Evolutionary conservation across 2,329 filamentous ascomycete species (phyloP).

Genomic region (Cercospora citrullina): DNA sequence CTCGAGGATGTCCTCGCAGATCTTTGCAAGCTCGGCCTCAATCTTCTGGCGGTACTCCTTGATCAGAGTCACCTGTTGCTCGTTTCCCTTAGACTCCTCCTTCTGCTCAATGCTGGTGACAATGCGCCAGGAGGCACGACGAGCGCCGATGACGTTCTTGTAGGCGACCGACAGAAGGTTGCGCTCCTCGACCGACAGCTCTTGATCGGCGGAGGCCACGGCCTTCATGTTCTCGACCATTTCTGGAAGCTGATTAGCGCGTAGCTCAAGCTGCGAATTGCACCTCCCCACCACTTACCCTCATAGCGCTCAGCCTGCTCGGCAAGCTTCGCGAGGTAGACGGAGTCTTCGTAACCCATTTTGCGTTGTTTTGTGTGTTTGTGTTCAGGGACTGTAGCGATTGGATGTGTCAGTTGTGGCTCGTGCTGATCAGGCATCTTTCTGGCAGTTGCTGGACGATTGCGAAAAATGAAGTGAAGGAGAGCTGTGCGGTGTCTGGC

Average conservation of each 20-base stretch:
- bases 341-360: slow-evolving; percentile 99
- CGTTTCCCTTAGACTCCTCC: slow-evolving; percentile 98
- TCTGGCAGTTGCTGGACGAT: background rate
- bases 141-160: slow-evolving; percentile 98
- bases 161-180: slow-evolving; percentile 97
- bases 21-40: slow-evolving; percentile 92
- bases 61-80: slow-evolving; percentile 84
- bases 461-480: slow-evolving; percentile 6
- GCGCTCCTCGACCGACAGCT: slow-evolving; percentile 81
- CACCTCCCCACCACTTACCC: slow-evolving; percentile 57
- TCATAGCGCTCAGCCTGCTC: slow-evolving; percentile 99
- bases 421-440: slow-evolving; percentile 4
- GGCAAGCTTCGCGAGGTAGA: slow-evolving; percentile 99
- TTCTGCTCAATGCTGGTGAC: slow-evolving; percentile 99
- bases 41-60: slow-evolving; percentile 99
- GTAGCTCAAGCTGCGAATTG: slow-evolving; percentile 7
- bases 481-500: background rate
- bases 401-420: slow-evolving; percentile 4
- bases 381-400: slow-evolving; percentile 9
- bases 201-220: slow-evolving; percentile 76
- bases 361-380: slow-evolving; percentile 32
- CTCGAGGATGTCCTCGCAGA: slow-evolving; percentile 95
- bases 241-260: slow-evolving; percentile 62
- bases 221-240: slow-evolving; percentile 99
- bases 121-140: slow-evolving; percentile 97